phyloP scores from a whole-genome alignment of 306 rosid species.

The Begonia peltatifolia region DNA sequence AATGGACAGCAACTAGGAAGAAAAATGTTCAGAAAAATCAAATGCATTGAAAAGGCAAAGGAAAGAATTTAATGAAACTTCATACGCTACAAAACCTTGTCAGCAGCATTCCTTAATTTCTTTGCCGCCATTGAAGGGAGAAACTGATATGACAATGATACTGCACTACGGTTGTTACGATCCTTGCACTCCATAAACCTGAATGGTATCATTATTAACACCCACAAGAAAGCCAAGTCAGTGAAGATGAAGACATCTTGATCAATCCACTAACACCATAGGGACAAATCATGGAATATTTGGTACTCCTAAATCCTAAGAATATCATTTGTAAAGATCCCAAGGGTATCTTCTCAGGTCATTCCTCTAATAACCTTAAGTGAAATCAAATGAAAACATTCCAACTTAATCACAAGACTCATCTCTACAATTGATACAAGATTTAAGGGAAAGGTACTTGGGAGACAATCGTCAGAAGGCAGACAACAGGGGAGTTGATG shows the following conservation, averaged over 20 bases:
- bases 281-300: too few relatives aligned
- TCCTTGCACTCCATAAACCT: conserved; percentile 99
- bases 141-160: conserved; percentile 65
- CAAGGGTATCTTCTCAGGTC: too few relatives aligned
- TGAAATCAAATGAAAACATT: too few relatives aligned
- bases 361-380: too few relatives aligned
- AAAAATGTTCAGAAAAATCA: too few relatives aligned
- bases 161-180: conserved; percentile 62
- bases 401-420: background rate
- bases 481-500: background rate
- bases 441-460: background rate
- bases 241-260: too few relatives aligned
- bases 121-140: conserved; percentile 69
- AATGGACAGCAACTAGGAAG: too few relatives aligned
- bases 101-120: conserved; percentile 59
- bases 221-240: background rate
- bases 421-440: background rate
- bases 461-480: too few relatives aligned
- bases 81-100: conserved; percentile 37
- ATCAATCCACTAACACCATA: too few relatives aligned
- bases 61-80: conserved; percentile 8
- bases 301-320: too few relatives aligned
- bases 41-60: background rate
- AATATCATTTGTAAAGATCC: too few relatives aligned
- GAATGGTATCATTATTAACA: conserved; percentile 11